Conservation (phyloP, 306 rosid genomes). For the Lathyrus sativus region DNA sequence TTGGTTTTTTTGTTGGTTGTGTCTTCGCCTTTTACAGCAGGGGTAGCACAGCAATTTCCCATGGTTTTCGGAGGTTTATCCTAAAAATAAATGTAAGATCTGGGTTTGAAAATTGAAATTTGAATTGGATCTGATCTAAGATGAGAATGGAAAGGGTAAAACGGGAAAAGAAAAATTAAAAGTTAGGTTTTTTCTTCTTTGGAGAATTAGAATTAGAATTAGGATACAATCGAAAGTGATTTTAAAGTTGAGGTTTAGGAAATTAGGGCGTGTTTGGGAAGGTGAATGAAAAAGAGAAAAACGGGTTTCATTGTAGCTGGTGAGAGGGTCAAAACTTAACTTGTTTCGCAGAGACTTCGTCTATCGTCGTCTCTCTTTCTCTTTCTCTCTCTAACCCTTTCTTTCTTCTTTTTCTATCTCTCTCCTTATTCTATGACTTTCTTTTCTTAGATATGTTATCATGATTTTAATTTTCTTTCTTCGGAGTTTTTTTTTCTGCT, state of each 20-base stretch:
- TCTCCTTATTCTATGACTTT: not conserved
- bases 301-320: not conserved
- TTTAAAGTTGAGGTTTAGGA: not conserved
- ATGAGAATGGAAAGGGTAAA: not conserved
- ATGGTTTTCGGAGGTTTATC: constrained; percentile 24
- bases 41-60: constrained; percentile 84
- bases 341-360: constrained; percentile 41
- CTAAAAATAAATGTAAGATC: not conserved
- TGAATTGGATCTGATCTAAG: not conserved
- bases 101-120: not conserved
- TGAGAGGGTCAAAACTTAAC: constrained; percentile 34
- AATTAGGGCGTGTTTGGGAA: constrained; percentile 38
- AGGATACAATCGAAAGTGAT: not conserved
- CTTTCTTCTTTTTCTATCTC: not conserved
- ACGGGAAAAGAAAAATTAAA: not conserved
- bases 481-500: not conserved
- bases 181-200: not conserved
- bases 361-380: constrained; percentile 18
- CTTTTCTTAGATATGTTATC: not conserved
- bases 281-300: not conserved
- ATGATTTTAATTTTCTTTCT: not conserved
- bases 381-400: not conserved
- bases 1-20: constrained; percentile 44
- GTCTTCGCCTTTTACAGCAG: constrained; percentile 38
- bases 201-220: not conserved